Base-by-base conservation (phyloP, 2,329 filamentous ascomycete genomes). In the Emericellopsis atlantica region DNA sequence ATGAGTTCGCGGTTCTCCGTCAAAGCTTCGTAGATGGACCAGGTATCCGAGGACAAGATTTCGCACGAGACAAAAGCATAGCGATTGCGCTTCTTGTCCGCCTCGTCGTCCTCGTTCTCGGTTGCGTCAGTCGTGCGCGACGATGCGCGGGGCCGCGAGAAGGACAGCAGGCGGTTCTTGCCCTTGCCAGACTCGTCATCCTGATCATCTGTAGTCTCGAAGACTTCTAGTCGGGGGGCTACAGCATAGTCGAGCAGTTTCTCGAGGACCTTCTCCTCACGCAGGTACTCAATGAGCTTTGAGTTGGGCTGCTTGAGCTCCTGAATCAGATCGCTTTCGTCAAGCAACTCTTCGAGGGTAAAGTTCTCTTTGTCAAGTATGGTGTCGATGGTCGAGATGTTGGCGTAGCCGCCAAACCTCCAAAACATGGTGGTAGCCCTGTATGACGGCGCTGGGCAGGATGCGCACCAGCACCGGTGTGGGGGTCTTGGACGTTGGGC, bases 341-440 rank as follows among this genome's bases (percentile, higher is more conserved):
- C 89, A 47, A 98, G 79, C 45, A 98, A 73, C 59, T 96, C 90
- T 65, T 98, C 92, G 49, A 96, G 81, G 40, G 85, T 88, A 59
- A 95, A 89, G 65, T 95, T 85, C 52, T 93, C 80, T 65, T 95
- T 95, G 60, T 98, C 92, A 60, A 98, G 87, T 56, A 98, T 85
- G 52, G 82, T 88, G 65, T 96, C 92, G 64, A 98, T 87, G 58
- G 89, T 84, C 55, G 90, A 95, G 66, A 95, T 84, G 74, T 87
- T 94, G 72, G 89, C 86, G 74, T 96, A 96, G 58, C 88, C 88
- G 74, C 92, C 90, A 74, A 96, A 98, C 67, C 90, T 84, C 92
- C 92, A 98, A 67, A 98, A 98, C 92, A 98, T 98, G 70, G 64
- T 90, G 80, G 57, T 59, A 54, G 53, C 42, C 46, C 50, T 53